These are phyloP conservation scores for Trichodelitschia bisporula DNA, from an alignment of 495 filamentous ascomycete species.

Conservation along the genomic window DNA sequence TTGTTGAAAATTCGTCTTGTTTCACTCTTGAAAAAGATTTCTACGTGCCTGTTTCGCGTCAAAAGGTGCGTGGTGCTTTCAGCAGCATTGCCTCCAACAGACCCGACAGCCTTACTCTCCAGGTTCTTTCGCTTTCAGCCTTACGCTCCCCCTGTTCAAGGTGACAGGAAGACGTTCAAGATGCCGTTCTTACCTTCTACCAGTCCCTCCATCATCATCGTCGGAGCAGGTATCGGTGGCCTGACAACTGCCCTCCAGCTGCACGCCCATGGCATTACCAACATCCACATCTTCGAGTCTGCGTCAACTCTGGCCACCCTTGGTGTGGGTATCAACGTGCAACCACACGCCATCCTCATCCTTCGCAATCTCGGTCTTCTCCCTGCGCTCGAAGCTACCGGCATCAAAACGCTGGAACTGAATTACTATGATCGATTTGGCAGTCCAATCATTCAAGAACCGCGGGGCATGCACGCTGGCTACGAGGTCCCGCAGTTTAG, in stretches of 20 bases:
- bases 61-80: no score
- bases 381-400: constrained; percentile 2
- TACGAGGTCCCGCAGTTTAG: constrained; percentile 4
- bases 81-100: no score
- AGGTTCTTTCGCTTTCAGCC: no score
- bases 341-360: constrained; percentile 6
- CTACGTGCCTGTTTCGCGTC: no score
- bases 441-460: constrained; percentile 5
- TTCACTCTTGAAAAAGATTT: no score
- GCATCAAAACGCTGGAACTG: constrained; percentile 5
- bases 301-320: constrained; percentile 2
- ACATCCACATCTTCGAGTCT: constrained; percentile 6
- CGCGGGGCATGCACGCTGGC: constrained; percentile 2
- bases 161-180: no score
- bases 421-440: constrained; percentile 7
- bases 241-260: constrained; percentile 4
- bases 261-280: constrained; percentile 4
- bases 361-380: constrained; percentile 6
- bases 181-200: no score
- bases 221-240: constrained; percentile 7
- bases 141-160: no score
- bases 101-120: no score
- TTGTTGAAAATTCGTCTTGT: no score
- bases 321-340: constrained; percentile 7
- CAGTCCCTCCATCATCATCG: constrained; percentile 4